Evolutionary conservation across 495 filamentous ascomycete genomes (phyloP), one percentile per base, ranked within the genome.

Genomic region (Aspergillus diversus): DNA sequence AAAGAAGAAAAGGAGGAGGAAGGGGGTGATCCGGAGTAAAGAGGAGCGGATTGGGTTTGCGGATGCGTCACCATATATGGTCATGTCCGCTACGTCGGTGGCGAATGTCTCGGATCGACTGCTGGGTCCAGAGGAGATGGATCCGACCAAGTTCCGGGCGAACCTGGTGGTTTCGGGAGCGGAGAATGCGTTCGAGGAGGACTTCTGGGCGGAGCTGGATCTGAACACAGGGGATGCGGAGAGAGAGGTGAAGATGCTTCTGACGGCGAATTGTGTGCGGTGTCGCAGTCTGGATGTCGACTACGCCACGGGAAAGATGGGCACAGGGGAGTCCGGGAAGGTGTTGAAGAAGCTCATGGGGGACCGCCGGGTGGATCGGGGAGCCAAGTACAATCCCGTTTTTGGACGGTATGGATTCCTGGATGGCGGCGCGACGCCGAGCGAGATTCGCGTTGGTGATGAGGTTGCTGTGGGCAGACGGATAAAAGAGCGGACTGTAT

Each of bases 391-490:
- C 72, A 87, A 83, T 73, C 92, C 92, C 43, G 85, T 95, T 1
- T 96, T 94, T 84, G 92, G 92, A 27, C 79, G 92, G 50, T 96
- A 96, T 77, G 87, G 81, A 5, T 96, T 93, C 70, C 69, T 90
- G 48, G 73, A 78, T 37, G 59, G 66, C 42, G 65, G 55, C 13
- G 63, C 63, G 5, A 71, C 71, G 48, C 73, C 69, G 12, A 65
- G 67, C 17, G 60, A 32, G 49, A 75, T 94, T 39, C 76, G 73
- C 5, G 85, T 95, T 39, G 92, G 92, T 0, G 91, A 94, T 77
- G 83, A 87, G 69, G 86, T 93, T 16, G 65, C 63, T 37, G 87
- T 96, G 33, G 81, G 79, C 13, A 82, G 77, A 70, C 72, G 79
- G 63, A 86, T 86, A 57, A 67, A 74, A 33, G 83, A 89, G 68